phyloP scores from a whole-genome alignment of 345 rosid species.

The Gossypium sturtianum region DNA sequence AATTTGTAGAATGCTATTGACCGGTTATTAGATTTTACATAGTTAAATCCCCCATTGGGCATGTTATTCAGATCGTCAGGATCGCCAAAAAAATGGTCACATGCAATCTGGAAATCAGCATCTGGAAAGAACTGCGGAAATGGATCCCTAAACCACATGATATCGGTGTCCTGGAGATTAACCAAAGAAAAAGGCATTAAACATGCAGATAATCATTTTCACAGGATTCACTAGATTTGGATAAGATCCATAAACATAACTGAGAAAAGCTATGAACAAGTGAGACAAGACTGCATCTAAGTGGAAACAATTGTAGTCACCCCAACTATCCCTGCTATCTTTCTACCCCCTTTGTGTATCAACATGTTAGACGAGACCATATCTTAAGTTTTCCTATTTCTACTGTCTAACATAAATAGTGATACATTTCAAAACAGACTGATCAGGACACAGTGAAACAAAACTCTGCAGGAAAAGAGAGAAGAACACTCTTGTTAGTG shows the following conservation, averaged over 20 bases:
- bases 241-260: background rate
- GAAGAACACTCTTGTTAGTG: background rate
- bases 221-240: background rate
- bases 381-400: background rate
- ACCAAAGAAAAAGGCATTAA: slow-evolving; percentile 14
- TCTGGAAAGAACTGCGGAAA: slow-evolving; percentile 48
- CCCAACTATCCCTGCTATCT: background rate
- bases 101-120: slow-evolving; percentile 85
- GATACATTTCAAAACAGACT: background rate
- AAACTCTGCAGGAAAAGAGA: background rate
- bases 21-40: slow-evolving; percentile 48
- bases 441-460: background rate
- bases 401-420: background rate
- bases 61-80: slow-evolving; percentile 33
- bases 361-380: background rate
- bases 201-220: background rate
- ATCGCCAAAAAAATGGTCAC: slow-evolving; percentile 48
- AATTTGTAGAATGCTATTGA: slow-evolving; percentile 60
- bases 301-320: background rate
- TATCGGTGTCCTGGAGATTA: slow-evolving; percentile 60
- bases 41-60: slow-evolving; percentile 73
- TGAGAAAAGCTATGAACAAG: background rate
- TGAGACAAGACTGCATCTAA: background rate
- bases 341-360: background rate
- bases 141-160: slow-evolving; percentile 77